Evolutionary conservation across 345 rosid species (phyloP), one percentile per base, ranked within the genome.

Genomic region (Ricinus communis): DNA sequence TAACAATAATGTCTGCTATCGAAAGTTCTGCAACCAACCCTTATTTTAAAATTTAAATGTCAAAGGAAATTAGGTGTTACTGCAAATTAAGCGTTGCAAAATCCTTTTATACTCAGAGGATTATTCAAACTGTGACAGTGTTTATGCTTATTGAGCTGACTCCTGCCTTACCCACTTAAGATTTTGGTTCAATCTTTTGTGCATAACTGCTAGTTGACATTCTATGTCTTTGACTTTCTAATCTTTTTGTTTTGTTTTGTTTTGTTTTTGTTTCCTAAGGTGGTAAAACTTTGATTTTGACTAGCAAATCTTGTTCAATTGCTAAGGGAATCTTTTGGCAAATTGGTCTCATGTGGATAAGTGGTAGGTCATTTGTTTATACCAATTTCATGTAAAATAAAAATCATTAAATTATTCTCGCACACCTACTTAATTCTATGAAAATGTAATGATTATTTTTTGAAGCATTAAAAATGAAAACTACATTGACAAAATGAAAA

Each of bases 1-100:
- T n/a, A n/a, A n/a, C n/a, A n/a, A n/a, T n/a, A 33, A 43, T 43
- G 13, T n/a, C n/a, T n/a, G 47, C 47, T 1, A 43, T 56, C 65
- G 61, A 72, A 53, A 65, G 22, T 61, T 71, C 38, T 49, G 10
- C 46, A 53, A 57, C 52, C 38, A 27, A 18, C 13, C n/a, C n/a
- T n/a, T n/a, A 36, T 45, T 67, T 22, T 46, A 43, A 43, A 43
- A 43, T 43, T 4, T 46, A 27, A 71, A 76, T 65, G 81, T 76
- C 87, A 81, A 84, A 71, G 25, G 56, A 60, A 69, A 76, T 76
- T 84, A 84, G 87, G 84, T 71, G 62, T 28, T 5, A 19, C 13
- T 71, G 82, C 82, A 81, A 71, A 74, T 46, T 38, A 60, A 66
- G 76, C 47, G 41, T 41, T 56, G 18, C n/a, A 45, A n/a, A 58